Percentiles rank a stretch among this genome's conserved stretches.
These are phyloP conservation scores for Taphrina communis DNA, from an alignment of 1,139 yeast species.

Conservation along the genomic window DNA sequence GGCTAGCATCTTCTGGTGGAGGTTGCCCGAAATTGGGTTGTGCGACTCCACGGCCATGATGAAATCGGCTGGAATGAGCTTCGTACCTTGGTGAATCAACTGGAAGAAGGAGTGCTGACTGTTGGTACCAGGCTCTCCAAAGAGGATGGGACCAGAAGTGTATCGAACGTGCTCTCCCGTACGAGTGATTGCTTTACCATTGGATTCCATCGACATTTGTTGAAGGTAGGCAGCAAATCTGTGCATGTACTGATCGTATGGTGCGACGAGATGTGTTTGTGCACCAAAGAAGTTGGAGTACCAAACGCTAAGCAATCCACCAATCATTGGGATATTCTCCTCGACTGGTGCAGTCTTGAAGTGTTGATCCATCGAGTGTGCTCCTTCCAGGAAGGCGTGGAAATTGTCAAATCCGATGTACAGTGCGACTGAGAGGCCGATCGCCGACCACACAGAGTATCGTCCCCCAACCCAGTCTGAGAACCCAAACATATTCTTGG, in stretches of 20 bases:
- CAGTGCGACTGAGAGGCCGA: constrained; percentile 92
- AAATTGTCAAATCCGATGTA: constrained; percentile 96
- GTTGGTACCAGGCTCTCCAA: constrained; percentile 98
- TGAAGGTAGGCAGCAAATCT: constrained; percentile 99
- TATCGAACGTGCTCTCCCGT: constrained; percentile 88
- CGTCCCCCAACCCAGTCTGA: constrained; percentile 99
- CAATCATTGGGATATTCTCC: constrained; percentile 88
- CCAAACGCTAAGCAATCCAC: constrained; percentile 95
- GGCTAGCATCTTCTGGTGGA: constrained; percentile 97
- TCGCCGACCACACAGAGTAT: constrained; percentile 98
- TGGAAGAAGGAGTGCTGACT: constrained; percentile 99
- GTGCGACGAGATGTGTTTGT: constrained; percentile 97
- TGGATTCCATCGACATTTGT: constrained; percentile 98
- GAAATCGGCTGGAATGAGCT: constrained; percentile 94
- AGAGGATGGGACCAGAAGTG: constrained; percentile 92
- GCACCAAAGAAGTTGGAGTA: constrained; percentile 98
- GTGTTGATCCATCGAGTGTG: constrained; percentile 94
- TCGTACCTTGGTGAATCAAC: constrained; percentile 98
- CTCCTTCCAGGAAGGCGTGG: constrained; percentile 90
- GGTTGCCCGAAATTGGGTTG: constrained; percentile 91
- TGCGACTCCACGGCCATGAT: constrained; percentile 96
- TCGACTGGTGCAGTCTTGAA: constrained; percentile 82
- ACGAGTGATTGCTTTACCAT: constrained; percentile 96
- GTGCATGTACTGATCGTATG: constrained; percentile 97
- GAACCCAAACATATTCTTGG: constrained; percentile 97